Conservation (phyloP, 345 rosid species). For the Turritis glabra region DNA sequence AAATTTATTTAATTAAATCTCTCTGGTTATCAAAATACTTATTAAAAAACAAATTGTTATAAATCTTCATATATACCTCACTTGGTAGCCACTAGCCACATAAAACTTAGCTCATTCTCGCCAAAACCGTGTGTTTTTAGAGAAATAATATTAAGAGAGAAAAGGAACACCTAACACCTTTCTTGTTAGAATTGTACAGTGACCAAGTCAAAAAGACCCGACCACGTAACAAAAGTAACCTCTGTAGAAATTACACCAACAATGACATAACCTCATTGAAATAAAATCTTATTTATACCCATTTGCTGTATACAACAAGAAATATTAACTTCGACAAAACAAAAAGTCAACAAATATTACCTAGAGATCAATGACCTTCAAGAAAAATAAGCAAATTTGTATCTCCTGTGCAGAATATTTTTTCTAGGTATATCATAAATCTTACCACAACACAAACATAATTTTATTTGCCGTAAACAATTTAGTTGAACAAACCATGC, state of each 20-base stretch:
- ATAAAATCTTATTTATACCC: background rate
- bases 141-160: background rate
- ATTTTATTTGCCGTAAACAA: background rate
- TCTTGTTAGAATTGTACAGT: conserved; percentile 32
- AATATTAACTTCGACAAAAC: background rate
- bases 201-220: conserved; percentile 29
- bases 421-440: background rate
- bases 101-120: background rate
- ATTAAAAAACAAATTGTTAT: too few relatives aligned
- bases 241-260: conserved; percentile 26
- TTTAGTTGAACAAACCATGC: background rate
- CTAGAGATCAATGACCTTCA: background rate
- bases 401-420: background rate
- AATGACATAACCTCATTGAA: conserved; percentile 12
- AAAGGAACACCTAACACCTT: conserved; percentile 12
- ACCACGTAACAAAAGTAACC: conserved; percentile 27
- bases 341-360: conserved; percentile 10
- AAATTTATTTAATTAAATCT: background rate
- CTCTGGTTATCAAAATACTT: background rate
- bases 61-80: background rate
- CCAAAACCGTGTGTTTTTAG: conserved; percentile 10
- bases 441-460: background rate
- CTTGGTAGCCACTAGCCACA: conserved; percentile 14
- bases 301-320: conserved; percentile 6
- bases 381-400: background rate